Evolutionary conservation across 257 asterid genomes (phyloP).

Genomic region (Apocynum venetum): DNA sequence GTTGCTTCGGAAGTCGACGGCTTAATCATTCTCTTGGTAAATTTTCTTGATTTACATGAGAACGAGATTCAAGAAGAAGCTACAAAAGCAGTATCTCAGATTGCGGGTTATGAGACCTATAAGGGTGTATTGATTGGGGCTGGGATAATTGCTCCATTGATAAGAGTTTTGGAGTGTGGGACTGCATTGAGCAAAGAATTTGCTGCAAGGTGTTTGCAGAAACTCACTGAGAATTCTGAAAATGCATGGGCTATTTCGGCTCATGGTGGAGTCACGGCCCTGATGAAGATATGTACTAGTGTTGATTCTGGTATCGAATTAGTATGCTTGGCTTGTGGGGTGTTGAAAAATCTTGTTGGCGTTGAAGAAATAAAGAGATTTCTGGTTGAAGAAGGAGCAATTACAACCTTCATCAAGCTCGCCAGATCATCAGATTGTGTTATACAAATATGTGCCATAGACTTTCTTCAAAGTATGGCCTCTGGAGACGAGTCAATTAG

Average conservation of each 20-base stretch:
- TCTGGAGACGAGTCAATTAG: conserved; percentile 56
- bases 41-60: conserved; percentile 61
- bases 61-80: conserved; percentile 62
- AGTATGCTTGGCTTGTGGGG: conserved; percentile 58
- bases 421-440: conserved; percentile 50
- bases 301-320: conserved; percentile 32
- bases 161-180: conserved; percentile 69
- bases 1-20: conserved; percentile 55
- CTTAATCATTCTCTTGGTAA: conserved; percentile 41
- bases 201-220: conserved; percentile 76
- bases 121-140: conserved; percentile 42
- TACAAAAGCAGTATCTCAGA: conserved; percentile 43
- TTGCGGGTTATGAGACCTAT: conserved; percentile 40
- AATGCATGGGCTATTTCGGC: conserved; percentile 93
- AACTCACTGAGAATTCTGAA: conserved; percentile 77
- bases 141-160: conserved; percentile 60
- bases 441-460: conserved; percentile 51
- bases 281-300: conserved; percentile 60
- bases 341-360: conserved; percentile 74
- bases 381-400: conserved; percentile 80
- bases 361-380: conserved; percentile 90
- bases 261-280: conserved; percentile 82
- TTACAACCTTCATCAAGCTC: conserved; percentile 47
- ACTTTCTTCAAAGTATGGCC: conserved; percentile 69
- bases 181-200: conserved; percentile 46